Evolutionary conservation across 2,329 filamentous ascomycete species (phyloP).

Genomic region (Colletotrichum lentis): DNA sequence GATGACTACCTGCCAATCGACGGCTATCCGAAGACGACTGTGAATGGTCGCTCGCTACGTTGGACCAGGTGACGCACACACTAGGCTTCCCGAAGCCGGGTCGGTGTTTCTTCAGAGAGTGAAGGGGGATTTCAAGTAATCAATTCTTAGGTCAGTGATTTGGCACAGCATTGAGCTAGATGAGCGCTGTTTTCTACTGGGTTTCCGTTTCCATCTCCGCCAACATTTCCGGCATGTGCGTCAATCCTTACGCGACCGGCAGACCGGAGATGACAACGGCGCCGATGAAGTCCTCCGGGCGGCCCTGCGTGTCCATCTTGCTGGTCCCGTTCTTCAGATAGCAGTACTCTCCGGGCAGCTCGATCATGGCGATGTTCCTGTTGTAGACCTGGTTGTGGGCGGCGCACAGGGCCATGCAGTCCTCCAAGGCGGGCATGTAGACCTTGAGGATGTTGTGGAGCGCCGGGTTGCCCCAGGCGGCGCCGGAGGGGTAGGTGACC

Average conservation of each 20-base stretch:
- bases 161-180: too few relatives aligned
- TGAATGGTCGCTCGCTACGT: too few relatives aligned
- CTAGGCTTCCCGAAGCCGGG: too few relatives aligned
- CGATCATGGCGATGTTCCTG: constrained; percentile 38
- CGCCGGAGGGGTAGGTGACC: constrained; percentile 38
- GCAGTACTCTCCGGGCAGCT: constrained; percentile 39
- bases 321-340: constrained; percentile 41
- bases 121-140: too few relatives aligned
- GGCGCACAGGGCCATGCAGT: constrained; percentile 40
- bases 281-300: constrained; percentile 28
- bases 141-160: too few relatives aligned
- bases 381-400: constrained; percentile 31
- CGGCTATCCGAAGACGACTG: too few relatives aligned
- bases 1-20: too few relatives aligned
- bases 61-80: too few relatives aligned
- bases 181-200: neutral
- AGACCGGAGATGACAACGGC: constrained; percentile 31
- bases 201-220: neutral
- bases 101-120: too few relatives aligned
- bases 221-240: neutral
- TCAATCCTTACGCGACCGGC: neutral
- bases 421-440: constrained; percentile 39
- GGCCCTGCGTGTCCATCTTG: constrained; percentile 30
- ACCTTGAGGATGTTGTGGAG: constrained; percentile 39
- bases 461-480: constrained; percentile 33